Evolutionary conservation across 2,329 filamentous ascomycete species (phyloP).

Genomic region (Alternaria sp.): DNA sequence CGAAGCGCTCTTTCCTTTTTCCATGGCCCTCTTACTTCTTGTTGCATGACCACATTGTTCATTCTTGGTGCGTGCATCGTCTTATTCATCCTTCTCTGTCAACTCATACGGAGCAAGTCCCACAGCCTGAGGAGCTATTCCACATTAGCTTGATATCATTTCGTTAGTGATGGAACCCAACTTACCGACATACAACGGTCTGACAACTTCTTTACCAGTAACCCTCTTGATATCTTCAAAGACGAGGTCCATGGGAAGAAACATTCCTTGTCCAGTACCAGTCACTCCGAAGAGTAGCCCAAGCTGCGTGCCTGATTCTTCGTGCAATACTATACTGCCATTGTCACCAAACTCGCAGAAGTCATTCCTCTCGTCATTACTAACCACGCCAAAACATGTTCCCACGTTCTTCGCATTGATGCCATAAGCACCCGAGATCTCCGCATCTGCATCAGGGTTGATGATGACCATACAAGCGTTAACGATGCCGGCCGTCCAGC

Average conservation of each 20-base stretch:
- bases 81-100: too few species aligned
- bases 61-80: too few species aligned
- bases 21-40: too few species aligned
- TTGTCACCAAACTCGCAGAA: not conserved
- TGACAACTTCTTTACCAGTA: not conserved
- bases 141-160: accelerated
- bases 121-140: accelerated
- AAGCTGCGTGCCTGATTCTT: not conserved
- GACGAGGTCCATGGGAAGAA: not conserved
- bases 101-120: not conserved
- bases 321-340: not conserved
- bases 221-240: not conserved
- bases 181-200: not conserved
- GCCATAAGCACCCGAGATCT: not conserved
- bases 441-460: not conserved
- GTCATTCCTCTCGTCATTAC: accelerated
- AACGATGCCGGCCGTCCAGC: not conserved
- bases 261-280: not conserved
- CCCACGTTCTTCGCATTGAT: not conserved
- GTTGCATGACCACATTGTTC: too few species aligned
- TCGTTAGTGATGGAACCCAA: accelerated
- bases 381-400: not conserved
- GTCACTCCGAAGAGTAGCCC: not conserved
- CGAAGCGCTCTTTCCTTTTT: too few species aligned
- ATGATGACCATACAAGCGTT: not conserved